Base-by-base conservation (phyloP, 2,329 filamentous ascomycete genomes). In the Diplodia mutila region DNA sequence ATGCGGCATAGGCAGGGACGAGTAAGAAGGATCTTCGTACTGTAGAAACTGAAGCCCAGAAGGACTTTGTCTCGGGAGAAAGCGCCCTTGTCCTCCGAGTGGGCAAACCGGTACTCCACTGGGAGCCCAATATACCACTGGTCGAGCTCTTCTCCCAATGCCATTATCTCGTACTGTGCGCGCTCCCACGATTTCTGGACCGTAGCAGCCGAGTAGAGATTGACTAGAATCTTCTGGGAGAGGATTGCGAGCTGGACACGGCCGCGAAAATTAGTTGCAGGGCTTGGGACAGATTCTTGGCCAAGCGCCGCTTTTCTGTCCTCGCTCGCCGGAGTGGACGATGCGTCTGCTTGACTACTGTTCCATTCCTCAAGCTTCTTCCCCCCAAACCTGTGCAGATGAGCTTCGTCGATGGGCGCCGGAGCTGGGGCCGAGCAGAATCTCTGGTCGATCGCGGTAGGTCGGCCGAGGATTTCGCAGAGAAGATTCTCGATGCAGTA, bases 1-100 rank as follows among this genome's bases (percentile, higher is more conserved):
- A 78, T 64, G 37, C 75, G 71, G 57, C 79, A 81, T 5, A 81
- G 70, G 66, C 76, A 80, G n/a, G 79, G 79, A 11, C 77, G 76
- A 32, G 73, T 79, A 46, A 77, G 75, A 5, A 81, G 71, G 7
- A 80, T 79, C 61, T 71, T 75, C 1, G 74, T 71, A 52, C 74
- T 78, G 55, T 74, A 74, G 59, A 77, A 81, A 14, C 72, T 69
- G 11, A 79, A 73, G 5, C 71, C 75, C 6, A 80, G 73, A 14
- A 76, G 66, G 61, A 75, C 66, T 12, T 76, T 73, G 64, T 79
- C 75, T 14, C 75, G 75, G 12, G 53, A 57, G 23, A 70, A 73
- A 0, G 14, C 11, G 6, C 63, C 16, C 2, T 61, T 29, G 12
- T 18, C 25, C 9, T 63, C 46, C 2, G 46, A 12, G 3, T 69